Percentiles rank a stretch among this genome's conserved stretches.
phyloP scores from a whole-genome alignment of 1,139 yeast species.

The Pichia inconspicua region DNA sequence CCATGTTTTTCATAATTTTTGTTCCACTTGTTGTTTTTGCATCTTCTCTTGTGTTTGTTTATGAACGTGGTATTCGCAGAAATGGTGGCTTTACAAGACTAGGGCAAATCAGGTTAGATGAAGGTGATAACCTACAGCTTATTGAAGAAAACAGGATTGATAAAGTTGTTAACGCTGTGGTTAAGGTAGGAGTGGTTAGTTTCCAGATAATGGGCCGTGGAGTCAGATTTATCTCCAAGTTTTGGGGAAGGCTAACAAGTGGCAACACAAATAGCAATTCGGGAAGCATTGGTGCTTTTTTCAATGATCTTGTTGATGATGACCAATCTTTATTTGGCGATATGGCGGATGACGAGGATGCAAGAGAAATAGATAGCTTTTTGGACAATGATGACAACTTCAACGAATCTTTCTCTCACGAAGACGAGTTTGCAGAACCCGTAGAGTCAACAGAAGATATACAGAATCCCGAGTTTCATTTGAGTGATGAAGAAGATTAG shows the following conservation, averaged over 20 bases:
- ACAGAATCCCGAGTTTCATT: slow-evolving; percentile 7
- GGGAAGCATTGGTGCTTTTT: slow-evolving; percentile 33
- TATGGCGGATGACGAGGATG: slow-evolving; percentile 44
- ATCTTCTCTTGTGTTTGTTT: slow-evolving; percentile 61
- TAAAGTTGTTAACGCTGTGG: slow-evolving; percentile 51
- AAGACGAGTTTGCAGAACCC: slow-evolving; percentile 2
- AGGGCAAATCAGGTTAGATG: slow-evolving; percentile 80
- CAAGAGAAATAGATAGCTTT: slow-evolving; percentile 29
- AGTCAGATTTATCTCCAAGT: slow-evolving; percentile 35
- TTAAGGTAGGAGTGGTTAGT: slow-evolving; percentile 44
- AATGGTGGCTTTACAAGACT: slow-evolving; percentile 74
- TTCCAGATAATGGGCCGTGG: slow-evolving; percentile 40
- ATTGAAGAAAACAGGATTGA: slow-evolving; percentile 64
- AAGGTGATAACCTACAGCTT: slow-evolving; percentile 53
- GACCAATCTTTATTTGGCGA: slow-evolving; percentile 30
- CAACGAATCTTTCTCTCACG: slow-evolving; percentile 10
- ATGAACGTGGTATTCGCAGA: slow-evolving; percentile 72
- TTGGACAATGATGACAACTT: slow-evolving; percentile 20
- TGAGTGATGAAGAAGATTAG: slow-evolving; percentile 11
- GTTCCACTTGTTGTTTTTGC: slow-evolving; percentile 54
- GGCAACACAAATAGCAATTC: slow-evolving; percentile 26
- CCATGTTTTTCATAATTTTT: slow-evolving; percentile 43
- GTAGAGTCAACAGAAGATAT: slow-evolving; percentile 1
- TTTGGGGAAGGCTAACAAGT: slow-evolving; percentile 28
- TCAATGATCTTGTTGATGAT: slow-evolving; percentile 38